phyloP scores from a whole-genome alignment of 208 protist species.

The Entamoeba histolytica region DNA sequence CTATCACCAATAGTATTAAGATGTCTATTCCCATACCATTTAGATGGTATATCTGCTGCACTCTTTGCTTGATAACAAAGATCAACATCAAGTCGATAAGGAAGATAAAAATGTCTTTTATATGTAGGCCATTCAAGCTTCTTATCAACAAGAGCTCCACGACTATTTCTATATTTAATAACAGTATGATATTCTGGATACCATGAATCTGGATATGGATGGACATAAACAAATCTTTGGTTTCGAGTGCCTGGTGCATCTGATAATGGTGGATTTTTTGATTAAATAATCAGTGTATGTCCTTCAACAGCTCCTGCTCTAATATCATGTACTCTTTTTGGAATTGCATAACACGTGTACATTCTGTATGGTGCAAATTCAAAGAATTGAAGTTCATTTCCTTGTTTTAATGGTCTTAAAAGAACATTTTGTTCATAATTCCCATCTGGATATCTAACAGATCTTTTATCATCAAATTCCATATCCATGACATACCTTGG shows the following conservation, averaged over 20 bases:
- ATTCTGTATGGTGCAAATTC: not conserved
- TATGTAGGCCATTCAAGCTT: not conserved
- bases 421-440: not conserved
- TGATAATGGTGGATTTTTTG: not conserved
- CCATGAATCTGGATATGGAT: not conserved
- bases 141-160: accelerated
- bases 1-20: not conserved
- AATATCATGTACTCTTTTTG: not conserved
- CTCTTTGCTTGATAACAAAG: not conserved
- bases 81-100: not conserved
- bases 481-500: not conserved
- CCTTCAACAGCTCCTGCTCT: not conserved
- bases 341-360: not conserved
- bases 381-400: not conserved
- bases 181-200: too few relatives aligned
- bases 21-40: not conserved
- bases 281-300: not conserved
- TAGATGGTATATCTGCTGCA: not conserved
- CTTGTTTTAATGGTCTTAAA: not conserved
- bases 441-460: not conserved
- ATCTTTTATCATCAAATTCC: not conserved
- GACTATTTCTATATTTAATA: too few relatives aligned
- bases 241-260: not conserved
- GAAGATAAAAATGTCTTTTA: not conserved
- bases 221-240: not conserved